A percentile compares a stretch with the other conserved stretches of the same genome.
Conservation (phyloP, 495 filamentous ascomycete genomes). For the Bacidia gigantensis region DNA sequence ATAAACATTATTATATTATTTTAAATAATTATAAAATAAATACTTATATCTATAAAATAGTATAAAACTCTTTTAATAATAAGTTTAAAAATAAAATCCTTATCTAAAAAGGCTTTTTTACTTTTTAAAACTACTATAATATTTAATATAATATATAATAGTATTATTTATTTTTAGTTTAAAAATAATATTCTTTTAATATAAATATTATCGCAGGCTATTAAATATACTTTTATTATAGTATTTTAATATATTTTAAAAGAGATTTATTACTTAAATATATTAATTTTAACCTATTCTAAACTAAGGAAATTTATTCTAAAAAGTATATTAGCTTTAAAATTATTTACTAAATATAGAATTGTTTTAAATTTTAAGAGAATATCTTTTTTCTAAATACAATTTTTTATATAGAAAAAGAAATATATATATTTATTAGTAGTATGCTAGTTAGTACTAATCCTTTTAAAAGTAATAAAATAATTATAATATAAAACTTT, state of each 20-base stretch:
- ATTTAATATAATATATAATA: not conserved
- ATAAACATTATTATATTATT: not conserved
- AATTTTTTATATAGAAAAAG: not conserved
- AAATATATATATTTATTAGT: not conserved
- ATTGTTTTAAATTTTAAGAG: not conserved
- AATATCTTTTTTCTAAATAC: not conserved
- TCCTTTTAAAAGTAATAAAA: not conserved
- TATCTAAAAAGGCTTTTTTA: not conserved
- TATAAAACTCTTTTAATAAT: not conserved
- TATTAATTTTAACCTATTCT: not conserved
- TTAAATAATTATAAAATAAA: constrained; percentile 1
- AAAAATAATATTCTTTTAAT: not conserved
- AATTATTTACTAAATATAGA: not conserved
- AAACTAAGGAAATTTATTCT: not conserved
- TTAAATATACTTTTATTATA: not conserved
- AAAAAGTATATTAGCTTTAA: not conserved
- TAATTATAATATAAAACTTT: not conserved
- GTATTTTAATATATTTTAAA: constrained; percentile 1
- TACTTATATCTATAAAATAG: not conserved
- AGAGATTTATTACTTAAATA: not conserved
- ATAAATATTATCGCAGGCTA: not conserved
- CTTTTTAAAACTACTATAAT: not conserved
- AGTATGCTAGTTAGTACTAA: not conserved
- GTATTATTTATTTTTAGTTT: not conserved
- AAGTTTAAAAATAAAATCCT: not conserved